Evolutionary conservation across 2,329 filamentous ascomycete species (phyloP).

Genomic region (Aspergillus ochraceus): DNA sequence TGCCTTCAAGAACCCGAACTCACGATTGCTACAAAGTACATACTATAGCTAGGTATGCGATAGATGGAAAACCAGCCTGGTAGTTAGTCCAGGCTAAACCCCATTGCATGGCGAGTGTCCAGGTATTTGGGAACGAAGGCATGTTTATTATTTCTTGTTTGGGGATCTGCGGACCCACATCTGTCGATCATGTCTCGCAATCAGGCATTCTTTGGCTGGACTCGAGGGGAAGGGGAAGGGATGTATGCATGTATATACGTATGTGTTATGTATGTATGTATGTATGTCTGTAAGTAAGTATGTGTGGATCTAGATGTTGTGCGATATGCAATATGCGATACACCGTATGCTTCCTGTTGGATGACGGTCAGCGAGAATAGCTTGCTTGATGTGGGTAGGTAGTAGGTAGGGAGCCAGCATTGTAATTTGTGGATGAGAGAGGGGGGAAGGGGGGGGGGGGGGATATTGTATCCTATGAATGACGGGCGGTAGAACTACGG

Average conservation of each 20-base stretch:
- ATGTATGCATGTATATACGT: neutral
- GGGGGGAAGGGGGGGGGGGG: too few relatives aligned
- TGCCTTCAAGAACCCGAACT: too few relatives aligned
- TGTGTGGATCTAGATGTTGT: neutral
- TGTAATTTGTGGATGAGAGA: neutral
- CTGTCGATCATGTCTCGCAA: neutral
- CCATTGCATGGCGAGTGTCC: conserved; percentile 1
- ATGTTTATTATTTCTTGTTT: conserved; percentile 6
- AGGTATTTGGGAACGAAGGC: conserved; percentile 10
- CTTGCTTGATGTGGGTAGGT: neutral
- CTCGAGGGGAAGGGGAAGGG: neutral
- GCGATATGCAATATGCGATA: neutral
- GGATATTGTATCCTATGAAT: neutral
- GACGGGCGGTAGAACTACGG: too few relatives aligned
- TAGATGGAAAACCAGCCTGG: too few relatives aligned
- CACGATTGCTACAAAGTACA: too few relatives aligned
- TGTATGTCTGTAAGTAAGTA: too few relatives aligned
- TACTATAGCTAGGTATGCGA: too few relatives aligned
- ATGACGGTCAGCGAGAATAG: neutral
- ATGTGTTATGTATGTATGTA: neutral
- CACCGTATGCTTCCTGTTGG: neutral
- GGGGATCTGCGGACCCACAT: neutral
- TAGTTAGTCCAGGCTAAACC: neutral
- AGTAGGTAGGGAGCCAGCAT: too few relatives aligned
- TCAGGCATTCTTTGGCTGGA: neutral